Conservation (phyloP, 2,329 filamentous ascomycete species). For the Nothophoma quercina region DNA sequence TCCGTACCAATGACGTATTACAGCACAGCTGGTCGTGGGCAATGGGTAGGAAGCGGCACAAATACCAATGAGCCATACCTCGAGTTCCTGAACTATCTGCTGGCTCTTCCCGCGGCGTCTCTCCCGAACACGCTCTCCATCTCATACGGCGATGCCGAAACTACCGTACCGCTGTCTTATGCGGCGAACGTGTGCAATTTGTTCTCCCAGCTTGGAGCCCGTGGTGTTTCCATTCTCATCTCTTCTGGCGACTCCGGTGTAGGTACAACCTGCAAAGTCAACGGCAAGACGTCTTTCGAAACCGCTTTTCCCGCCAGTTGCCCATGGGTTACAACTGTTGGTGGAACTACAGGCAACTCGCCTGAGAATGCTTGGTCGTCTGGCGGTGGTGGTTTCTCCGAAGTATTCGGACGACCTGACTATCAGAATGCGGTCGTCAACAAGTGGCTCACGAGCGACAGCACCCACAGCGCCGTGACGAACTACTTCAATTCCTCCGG, state of each 20-base stretch:
- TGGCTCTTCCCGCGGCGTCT: slow-evolving; percentile 58
- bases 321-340: slow-evolving; percentile 61
- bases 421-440: slow-evolving; percentile 54
- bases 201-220: slow-evolving; percentile 68
- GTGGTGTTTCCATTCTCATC: slow-evolving; percentile 67
- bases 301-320: slow-evolving; percentile 60
- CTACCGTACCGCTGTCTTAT: slow-evolving; percentile 66
- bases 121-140: slow-evolving; percentile 68
- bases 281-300: slow-evolving; percentile 54
- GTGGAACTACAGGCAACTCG: slow-evolving; percentile 43
- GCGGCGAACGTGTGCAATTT: slow-evolving; percentile 66
- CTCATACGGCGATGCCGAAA: slow-evolving; percentile 72
- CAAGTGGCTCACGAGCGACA: slow-evolving; percentile 54
- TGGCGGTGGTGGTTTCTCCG: slow-evolving; percentile 27
- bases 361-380: slow-evolving; percentile 21
- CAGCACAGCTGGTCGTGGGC: slow-evolving; percentile 73
- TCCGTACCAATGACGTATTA: slow-evolving; percentile 23
- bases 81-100: slow-evolving; percentile 64
- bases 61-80: slow-evolving; percentile 72
- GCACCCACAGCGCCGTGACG: slow-evolving; percentile 42
- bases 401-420: slow-evolving; percentile 31
- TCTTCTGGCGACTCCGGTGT: slow-evolving; percentile 65
- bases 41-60: slow-evolving; percentile 51
- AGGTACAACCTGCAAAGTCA: slow-evolving; percentile 51
- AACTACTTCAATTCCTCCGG: slow-evolving; percentile 42